These are phyloP conservation scores for Cucumis cinereus DNA, from an alignment of 306 rosid species.

Conservation along the genomic window DNA sequence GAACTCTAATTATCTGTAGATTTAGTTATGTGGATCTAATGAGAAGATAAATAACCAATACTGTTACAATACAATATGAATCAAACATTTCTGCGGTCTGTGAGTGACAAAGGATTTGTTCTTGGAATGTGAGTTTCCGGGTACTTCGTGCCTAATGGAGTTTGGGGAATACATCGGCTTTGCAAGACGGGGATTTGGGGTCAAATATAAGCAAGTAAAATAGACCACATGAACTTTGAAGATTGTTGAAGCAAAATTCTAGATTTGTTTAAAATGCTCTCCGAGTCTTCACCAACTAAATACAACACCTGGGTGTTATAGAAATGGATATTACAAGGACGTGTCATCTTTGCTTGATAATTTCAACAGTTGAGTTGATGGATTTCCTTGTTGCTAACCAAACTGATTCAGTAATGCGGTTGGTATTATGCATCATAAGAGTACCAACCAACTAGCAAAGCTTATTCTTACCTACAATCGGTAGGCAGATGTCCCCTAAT, in stretches of 20 bases:
- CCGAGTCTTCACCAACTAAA: neutral
- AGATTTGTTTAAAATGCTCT: neutral
- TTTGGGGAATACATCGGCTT: neutral
- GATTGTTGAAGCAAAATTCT: neutral
- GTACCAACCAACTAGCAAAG: neutral
- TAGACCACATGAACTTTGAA: neutral
- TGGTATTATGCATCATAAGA: neutral
- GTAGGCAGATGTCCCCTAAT: neutral
- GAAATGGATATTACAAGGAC: neutral
- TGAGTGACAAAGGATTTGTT: neutral
- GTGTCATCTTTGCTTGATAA: too few species aligned
- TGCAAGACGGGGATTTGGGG: neutral
- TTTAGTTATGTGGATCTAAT: neutral
- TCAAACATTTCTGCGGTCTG: neutral
- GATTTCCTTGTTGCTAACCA: neutral
- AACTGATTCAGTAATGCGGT: neutral
- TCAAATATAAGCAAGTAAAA: neutral
- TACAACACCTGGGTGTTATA: neutral
- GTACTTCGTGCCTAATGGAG: neutral
- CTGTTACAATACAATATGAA: neutral
- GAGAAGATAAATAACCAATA: neutral
- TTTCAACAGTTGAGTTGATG: too few species aligned
- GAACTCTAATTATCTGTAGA: neutral
- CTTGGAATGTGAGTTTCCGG: neutral
- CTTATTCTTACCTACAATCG: neutral